Base-by-base conservation (phyloP, 2,329 filamentous ascomycete species). In the Colletotrichum euphorbiae region DNA sequence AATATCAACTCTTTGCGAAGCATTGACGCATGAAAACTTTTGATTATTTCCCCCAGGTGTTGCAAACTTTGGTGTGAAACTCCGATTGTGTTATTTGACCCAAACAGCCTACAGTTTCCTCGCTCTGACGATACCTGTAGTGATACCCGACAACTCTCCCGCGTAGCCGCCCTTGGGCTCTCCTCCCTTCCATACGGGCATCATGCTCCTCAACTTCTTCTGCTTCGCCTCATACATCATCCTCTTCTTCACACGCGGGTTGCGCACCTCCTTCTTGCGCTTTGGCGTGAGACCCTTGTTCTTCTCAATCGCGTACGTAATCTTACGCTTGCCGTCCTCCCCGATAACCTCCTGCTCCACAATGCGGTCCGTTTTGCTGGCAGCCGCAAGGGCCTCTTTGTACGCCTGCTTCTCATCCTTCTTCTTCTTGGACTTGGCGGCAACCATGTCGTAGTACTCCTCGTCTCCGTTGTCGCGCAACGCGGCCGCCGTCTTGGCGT, bases 181-280 rank as follows among this genome's bases (percentile, higher is more conserved):
- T 70, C 93, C 92, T 72, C 93, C 93, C 80, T 94, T 93, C 83
- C 94, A 98, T 13, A 93, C 85, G 8, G 92, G 88, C 83, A 92
- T 93, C 84, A 94, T 93, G 77, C 91, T 95, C 75, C 89, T 89
- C 76, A 98, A 81, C 86, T 98, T 98, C 92, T 98, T 98, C 88
- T 95, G 92, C 87, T 97, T 98, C 80, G 94, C 91, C 77, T 97
- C 94, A 79, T 89, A 99, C 89, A 93, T 94, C 89, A 93, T 93
- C 81, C 93, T 90, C 91, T 98, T 98, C 91, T 98, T 99, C 72
- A 98, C 95, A 78, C 96, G 87, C 40, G 96, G 94, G 82, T 99
- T 99, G 71, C 95, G 86, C 67, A 94, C 91, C 74, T 97, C 94
- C 89, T 99, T 98, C 86, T 92, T 97, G 71, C 95, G 87, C 80